A percentile compares a stretch with the other conserved stretches of the same genome.
Conservation (phyloP, 192 early-diverging fungal species). For the Umbelopsis sp. region DNA sequence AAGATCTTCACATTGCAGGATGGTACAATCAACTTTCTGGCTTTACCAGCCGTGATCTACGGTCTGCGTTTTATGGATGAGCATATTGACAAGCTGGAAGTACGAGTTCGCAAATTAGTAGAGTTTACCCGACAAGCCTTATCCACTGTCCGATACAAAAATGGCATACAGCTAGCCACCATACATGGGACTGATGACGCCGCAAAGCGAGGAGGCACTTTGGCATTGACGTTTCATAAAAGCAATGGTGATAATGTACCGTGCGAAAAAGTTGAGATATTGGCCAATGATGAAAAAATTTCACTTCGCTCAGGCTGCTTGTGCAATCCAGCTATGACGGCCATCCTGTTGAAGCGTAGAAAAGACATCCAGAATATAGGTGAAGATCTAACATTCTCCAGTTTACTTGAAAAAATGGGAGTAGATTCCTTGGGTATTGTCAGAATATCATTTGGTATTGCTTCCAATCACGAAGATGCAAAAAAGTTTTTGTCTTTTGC, state of each 20-base stretch:
- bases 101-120: not conserved
- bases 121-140: not conserved
- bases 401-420: not conserved
- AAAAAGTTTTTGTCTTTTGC: not conserved
- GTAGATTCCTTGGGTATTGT: not conserved
- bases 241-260: not conserved
- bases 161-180: not conserved
- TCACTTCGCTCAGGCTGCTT: slow-evolving; percentile 16
- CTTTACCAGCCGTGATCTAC: not conserved
- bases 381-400: not conserved
- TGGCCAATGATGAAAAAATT: slow-evolving; percentile 6
- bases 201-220: not conserved
- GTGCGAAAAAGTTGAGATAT: not conserved
- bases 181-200: not conserved
- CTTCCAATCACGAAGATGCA: slow-evolving; percentile 11
- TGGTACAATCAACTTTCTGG: slow-evolving; percentile 15
- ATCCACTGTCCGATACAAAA: not conserved
- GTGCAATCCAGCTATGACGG: slow-evolving; percentile 17
- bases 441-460: not conserved
- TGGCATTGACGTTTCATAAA: slow-evolving; percentile 1
- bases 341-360: not conserved
- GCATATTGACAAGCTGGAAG: not conserved
- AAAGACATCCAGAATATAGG: not conserved
- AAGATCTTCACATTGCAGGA: not conserved
- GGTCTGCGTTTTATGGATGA: slow-evolving; percentile 4